Base-by-base conservation (phyloP, 2,329 filamentous ascomycete genomes). In the Fusarium tjaetaba region DNA sequence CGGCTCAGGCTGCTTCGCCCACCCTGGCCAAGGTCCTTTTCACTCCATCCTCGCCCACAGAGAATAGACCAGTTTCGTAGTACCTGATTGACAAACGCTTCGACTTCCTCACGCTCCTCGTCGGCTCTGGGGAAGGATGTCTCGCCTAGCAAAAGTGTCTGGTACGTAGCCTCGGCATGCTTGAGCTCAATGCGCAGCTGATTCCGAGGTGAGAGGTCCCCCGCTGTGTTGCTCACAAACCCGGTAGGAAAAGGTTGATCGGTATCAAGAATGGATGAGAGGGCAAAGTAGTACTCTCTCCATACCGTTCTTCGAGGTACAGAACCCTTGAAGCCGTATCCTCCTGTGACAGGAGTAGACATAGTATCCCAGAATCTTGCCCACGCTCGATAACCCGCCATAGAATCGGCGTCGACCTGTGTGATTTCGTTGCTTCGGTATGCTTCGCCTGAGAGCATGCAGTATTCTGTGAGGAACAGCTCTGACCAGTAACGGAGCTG, bases 61-160 rank as follows among this genome's bases (percentile, higher is more conserved):
- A 98, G 83, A 39, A 96, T 86, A 56, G 89, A 86, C 96, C 96
- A 99, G 80, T 98, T 98, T 73, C 86, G 87, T 79, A 97, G 91
- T 15, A 94, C 93, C 61, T 92, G 88, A 71, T 93, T 89, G 26
- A 95, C 91, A 87, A 96, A 98, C 14, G 86, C 85, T 80, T 98
- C 96, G 6, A 98, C 89, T 79, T 96, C 93, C 49, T 88, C 85
- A 65, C 95, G 94, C 58, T 90, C 87, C 77, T 96, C 91, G 46
- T 93, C 92, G 1, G 96, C 95, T 75, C 91, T 92, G 0, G 96
- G 96, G 76, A 99, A 99, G 34, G 88, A 87, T 0, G 93, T 93
- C 79, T 97, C 94, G 64, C 88, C 88, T 8, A 98, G 86, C 32
- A 99, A 85, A 8, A 96, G 85, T 22, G 88, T 87, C 81, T 98